Base-by-base conservation (phyloP, 106 monocot species). In the Dioscorea dumetorum region DNA sequence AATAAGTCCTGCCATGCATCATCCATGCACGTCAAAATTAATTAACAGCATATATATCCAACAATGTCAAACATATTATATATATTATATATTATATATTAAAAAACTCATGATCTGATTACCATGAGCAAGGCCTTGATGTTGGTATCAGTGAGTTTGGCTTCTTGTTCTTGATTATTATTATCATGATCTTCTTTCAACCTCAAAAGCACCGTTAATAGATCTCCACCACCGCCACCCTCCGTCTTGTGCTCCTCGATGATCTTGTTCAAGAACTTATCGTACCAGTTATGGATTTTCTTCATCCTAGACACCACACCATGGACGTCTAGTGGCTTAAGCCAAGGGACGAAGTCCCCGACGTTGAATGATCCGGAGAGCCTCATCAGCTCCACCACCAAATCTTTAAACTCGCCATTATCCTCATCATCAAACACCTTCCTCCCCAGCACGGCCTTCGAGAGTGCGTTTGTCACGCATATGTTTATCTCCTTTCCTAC, bases 51-150 rank as follows among this genome's bases (percentile, higher is more conserved):
- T n/a, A n/a, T n/a, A n/a, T n/a, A n/a, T n/a, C n/a, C 28, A 28
- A 28, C 28, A 28, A 28, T 28, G 3, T 28, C 28, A 28, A 28
- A 28, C 28, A 28, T 28, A 3, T 28, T 28, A 3, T 28, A 3
- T 28, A 3, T 28, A 3, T 28, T 28, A 28, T 28, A n/a, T n/a
- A n/a, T n/a, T n/a, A n/a, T n/a, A n/a, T n/a, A n/a, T n/a, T n/a
- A n/a, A n/a, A n/a, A n/a, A n/a, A n/a, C n/a, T n/a, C n/a, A n/a
- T n/a, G 28, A 28, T 28, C 2, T 1, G 28, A 28, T 73, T 57
- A 90, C 90, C 82, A 90, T 71, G 12, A 90, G 77, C 21, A 90
- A 51, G 49, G 85, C 90, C 32, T 90, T 90, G 74, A 90, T 90
- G 19, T 85, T 80, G 4, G 59, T 74, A 22, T 90, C 79, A 24